Conservation (phyloP, 139 green algal species). For the Klebsormidium nitens region DNA sequence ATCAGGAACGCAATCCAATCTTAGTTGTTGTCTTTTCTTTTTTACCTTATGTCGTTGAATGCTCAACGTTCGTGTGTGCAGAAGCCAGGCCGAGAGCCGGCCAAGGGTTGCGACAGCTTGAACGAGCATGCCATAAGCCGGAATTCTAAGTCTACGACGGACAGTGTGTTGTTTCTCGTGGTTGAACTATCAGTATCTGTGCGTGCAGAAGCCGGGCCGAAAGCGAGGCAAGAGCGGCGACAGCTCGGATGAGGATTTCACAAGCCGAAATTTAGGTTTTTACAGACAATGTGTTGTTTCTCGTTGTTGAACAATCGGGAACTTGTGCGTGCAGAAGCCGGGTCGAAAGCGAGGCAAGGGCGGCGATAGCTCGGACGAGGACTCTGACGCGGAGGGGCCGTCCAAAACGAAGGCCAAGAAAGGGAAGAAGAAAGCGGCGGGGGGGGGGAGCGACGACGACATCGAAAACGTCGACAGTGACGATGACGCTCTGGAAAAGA, state of each 20-base stretch:
- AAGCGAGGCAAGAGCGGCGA: too few relatives aligned
- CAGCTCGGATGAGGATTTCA: too few relatives aligned
- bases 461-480: background rate
- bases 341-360: background rate
- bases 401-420: slow-evolving; percentile 18
- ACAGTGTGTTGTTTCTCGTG: background rate
- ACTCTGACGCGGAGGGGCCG: background rate
- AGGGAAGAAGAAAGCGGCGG: slow-evolving; percentile 7
- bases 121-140: too few relatives aligned
- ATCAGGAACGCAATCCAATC: too few relatives aligned
- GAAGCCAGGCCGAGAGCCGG: too few relatives aligned
- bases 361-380: slow-evolving; percentile 22
- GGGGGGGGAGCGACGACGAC: slow-evolving; percentile 14
- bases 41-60: too few relatives aligned
- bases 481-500: too few relatives aligned
- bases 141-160: background rate
- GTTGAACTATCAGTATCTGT: background rate
- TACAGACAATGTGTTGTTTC: background rate
- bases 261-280: slow-evolving; percentile 6
- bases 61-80: too few relatives aligned
- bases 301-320: background rate
- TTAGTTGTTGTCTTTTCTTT: too few relatives aligned
- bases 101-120: too few relatives aligned
- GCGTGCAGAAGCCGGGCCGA: background rate
- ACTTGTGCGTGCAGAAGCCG: background rate